phyloP scores from a whole-genome alignment of 1,284 basidiomycete genomes.

The Stygiomarasmius scandens region DNA sequence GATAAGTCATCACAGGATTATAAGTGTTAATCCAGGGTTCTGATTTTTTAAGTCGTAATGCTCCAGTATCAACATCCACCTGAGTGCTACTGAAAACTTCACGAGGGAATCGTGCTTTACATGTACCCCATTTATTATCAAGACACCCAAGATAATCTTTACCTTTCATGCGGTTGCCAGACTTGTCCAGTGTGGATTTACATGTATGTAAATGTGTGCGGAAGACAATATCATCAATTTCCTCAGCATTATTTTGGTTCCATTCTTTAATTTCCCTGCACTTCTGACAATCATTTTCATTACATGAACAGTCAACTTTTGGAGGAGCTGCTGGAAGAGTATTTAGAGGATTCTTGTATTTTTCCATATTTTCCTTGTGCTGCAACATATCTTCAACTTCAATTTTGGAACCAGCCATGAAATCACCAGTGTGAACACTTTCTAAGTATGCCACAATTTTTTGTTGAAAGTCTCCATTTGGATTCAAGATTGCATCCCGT shows the following conservation, averaged over 20 bases:
- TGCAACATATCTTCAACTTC: neutral
- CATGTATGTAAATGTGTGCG: slow-evolving; percentile 19
- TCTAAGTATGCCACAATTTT: slow-evolving; percentile 19
- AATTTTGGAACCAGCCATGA: slow-evolving; percentile 7
- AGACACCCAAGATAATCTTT: neutral
- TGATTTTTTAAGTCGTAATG: slow-evolving; percentile 31
- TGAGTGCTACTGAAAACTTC: slow-evolving; percentile 14
- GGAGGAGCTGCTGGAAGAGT: slow-evolving; percentile 15
- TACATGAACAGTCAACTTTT: neutral
- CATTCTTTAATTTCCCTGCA: no score
- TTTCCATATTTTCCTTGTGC: neutral
- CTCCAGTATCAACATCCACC: slow-evolving; percentile 28
- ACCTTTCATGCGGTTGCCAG: neutral
- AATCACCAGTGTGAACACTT: slow-evolving; percentile 14
- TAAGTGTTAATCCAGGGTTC: slow-evolving; percentile 38
- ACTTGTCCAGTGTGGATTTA: neutral
- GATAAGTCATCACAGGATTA: slow-evolving; percentile 29
- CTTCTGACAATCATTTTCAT: no score
- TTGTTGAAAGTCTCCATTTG: slow-evolving; percentile 17
- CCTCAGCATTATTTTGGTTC: neutral
- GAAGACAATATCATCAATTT: slow-evolving; percentile 19
- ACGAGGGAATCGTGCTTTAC: slow-evolving; percentile 30
- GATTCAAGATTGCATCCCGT: slow-evolving; percentile 21
- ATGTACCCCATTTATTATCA: slow-evolving; percentile 25
- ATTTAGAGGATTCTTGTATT: slow-evolving; percentile 9